A percentile compares a stretch with the other conserved stretches of the same genome.
Evolutionary conservation across 345 rosid genomes (phyloP).

Genomic region (Eucalyptus melliodora): DNA sequence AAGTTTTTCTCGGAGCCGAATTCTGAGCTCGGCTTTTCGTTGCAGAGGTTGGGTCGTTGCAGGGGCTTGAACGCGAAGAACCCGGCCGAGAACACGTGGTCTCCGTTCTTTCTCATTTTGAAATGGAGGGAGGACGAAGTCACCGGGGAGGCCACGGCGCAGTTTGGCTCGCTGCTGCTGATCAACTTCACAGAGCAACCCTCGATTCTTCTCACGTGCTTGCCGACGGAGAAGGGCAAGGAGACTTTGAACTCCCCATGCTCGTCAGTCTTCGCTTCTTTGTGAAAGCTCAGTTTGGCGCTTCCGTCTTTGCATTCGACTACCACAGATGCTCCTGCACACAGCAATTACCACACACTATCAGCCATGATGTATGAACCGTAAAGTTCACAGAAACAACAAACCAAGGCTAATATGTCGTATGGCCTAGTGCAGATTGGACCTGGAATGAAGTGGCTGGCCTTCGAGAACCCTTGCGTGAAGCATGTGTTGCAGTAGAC

Average conservation of each 20-base stretch:
- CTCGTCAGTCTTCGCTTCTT: conserved; percentile 56
- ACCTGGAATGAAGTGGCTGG: conserved; percentile 80
- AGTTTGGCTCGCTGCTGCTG: conserved; percentile 61
- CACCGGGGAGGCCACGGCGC: conserved; percentile 63
- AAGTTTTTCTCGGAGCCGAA: conserved; percentile 1
- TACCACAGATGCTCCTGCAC: conserved; percentile 66
- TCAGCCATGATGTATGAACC: neutral
- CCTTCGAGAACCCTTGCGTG: conserved; percentile 32
- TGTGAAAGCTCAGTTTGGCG: conserved; percentile 25
- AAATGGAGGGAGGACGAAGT: conserved; percentile 50
- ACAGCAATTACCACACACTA: neutral
- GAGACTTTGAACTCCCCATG: conserved; percentile 58
- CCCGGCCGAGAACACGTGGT: conserved; percentile 79
- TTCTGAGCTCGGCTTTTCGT: conserved; percentile 30
- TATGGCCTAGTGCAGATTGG: neutral
- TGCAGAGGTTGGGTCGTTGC: conserved; percentile 49
- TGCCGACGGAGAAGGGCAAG: conserved; percentile 56
- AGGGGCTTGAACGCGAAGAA: conserved; percentile 76
- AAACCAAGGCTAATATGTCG: neutral
- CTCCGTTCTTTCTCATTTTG: conserved; percentile 33
- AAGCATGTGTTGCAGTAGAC: conserved; percentile 91
- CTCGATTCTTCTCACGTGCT: conserved; percentile 55
- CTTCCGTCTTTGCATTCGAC: conserved; percentile 58
- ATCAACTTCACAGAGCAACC: conserved; percentile 59
- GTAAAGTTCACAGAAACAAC: neutral